Conservation (phyloP, 192 early-diverging fungal genomes). For the Coemansia sp. region DNA sequence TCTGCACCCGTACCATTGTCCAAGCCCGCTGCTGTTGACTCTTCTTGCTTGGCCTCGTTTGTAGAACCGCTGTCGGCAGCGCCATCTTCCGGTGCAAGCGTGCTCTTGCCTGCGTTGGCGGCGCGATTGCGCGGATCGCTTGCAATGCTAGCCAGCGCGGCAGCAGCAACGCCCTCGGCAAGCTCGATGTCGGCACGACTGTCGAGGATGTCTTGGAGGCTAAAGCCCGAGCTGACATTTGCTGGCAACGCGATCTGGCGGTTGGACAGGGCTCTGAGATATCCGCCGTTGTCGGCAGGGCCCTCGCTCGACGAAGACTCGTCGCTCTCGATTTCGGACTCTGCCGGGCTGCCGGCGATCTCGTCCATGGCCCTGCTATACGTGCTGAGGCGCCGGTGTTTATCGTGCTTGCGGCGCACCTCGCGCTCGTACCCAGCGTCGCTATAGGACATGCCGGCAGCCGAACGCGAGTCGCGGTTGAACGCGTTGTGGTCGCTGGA, state of each 20-base stretch:
- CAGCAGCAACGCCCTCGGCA: conserved; percentile 17
- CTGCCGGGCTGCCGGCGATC: conserved; percentile 12
- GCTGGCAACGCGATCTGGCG: conserved; percentile 51
- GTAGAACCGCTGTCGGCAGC: not conserved
- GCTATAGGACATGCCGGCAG: conserved; percentile 4
- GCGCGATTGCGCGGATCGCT: conserved; percentile 5
- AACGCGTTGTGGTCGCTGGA: not conserved
- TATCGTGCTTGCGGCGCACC: conserved; percentile 4
- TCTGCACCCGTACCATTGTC: too few relatives aligned
- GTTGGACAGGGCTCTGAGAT: conserved; percentile 41
- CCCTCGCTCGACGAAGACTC: conserved; percentile 18
- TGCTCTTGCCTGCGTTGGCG: not conserved
- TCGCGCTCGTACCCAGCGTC: conserved; percentile 12
- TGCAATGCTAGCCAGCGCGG: conserved; percentile 17
- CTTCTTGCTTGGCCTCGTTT: not conserved
- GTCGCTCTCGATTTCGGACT: conserved; percentile 23
- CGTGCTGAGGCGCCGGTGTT: conserved; percentile 17
- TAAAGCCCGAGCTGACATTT: conserved; percentile 14
- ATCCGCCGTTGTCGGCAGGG: conserved; percentile 8
- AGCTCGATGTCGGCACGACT: conserved; percentile 12
- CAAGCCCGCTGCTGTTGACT: too few relatives aligned
- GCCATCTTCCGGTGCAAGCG: not conserved
- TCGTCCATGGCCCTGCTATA: conserved; percentile 5
- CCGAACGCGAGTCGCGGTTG: not conserved
- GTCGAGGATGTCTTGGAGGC: conserved; percentile 19